phyloP scores from a whole-genome alignment of 1,284 basidiomycete species.

The Cystobasidiaceae sp. region DNA sequence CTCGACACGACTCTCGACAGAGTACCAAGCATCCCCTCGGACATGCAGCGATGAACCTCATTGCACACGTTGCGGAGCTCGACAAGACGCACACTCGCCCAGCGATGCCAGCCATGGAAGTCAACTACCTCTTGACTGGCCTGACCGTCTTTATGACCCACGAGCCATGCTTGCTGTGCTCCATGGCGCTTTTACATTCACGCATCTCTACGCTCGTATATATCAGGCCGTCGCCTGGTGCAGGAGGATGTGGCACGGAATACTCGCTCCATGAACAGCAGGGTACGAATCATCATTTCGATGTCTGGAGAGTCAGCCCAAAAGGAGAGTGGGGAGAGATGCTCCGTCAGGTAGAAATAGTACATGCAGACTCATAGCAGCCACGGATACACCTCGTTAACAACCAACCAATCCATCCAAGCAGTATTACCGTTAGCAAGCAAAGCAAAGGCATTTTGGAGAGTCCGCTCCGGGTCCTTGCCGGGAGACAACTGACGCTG shows the following conservation, averaged over 20 bases:
- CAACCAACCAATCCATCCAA: no score
- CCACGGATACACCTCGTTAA: no score
- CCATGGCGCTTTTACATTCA: conserved; percentile 87
- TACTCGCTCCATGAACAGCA: conserved; percentile 47
- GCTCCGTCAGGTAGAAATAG: not conserved
- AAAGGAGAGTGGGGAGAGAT: conserved; percentile 15
- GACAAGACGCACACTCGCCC: conserved; percentile 32
- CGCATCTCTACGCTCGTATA: conserved; percentile 58
- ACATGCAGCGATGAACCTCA: conserved; percentile 72
- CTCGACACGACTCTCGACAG: conserved; percentile 62
- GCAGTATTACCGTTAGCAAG: no score
- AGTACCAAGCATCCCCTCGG: conserved; percentile 68
- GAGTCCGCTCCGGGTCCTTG: no score
- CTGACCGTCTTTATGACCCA: conserved; percentile 79
- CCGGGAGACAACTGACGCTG: no score
- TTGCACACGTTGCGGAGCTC: conserved; percentile 55
- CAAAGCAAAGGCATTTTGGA: no score
- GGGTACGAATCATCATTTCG: conserved; percentile 46
- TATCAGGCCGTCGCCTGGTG: conserved; percentile 33
- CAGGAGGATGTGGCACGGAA: conserved; percentile 61
- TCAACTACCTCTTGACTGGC: conserved; percentile 70
- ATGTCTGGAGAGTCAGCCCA: conserved; percentile 44
- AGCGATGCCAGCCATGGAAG: conserved; percentile 46
- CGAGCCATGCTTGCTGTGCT: conserved; percentile 92
- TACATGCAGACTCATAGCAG: no score